A percentile compares a stretch with the other conserved stretches of the same genome.
Evolutionary conservation across 2,329 filamentous ascomycete genomes (phyloP).

Genomic region (Penicillium sp.): DNA sequence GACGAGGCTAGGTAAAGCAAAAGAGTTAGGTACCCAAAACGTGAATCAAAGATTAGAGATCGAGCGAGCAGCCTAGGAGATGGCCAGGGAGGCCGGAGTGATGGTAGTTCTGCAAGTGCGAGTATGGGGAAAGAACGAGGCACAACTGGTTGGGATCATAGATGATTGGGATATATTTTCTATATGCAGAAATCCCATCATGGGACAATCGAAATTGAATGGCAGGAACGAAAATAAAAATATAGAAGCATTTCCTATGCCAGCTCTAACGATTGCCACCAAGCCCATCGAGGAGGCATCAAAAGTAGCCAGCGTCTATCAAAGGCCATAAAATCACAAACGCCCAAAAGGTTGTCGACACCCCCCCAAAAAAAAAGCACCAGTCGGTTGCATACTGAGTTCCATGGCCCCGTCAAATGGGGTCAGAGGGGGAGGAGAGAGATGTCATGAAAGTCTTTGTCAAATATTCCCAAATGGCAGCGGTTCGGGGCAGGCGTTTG

Average conservation of each 20-base stretch:
- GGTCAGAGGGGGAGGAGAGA: constrained; percentile 11
- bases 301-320: constrained; percentile 15
- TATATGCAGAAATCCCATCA: constrained; percentile 22
- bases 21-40: too few species aligned
- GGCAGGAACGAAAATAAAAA: constrained; percentile 11
- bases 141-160: constrained; percentile 7
- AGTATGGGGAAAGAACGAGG: constrained; percentile 6
- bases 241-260: constrained; percentile 12
- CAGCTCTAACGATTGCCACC: constrained; percentile 18
- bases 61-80: too few species aligned
- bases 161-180: constrained; percentile 21
- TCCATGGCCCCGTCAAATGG: constrained; percentile 8
- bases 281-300: constrained; percentile 10
- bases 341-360: constrained; percentile 18
- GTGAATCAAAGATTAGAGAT: neutral
- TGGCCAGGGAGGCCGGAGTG: too few species aligned
- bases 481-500: constrained; percentile 9
- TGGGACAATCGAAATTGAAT: constrained; percentile 19
- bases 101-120: neutral
- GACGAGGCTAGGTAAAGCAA: neutral
- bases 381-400: constrained; percentile 11
- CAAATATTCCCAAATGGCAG: constrained; percentile 9
- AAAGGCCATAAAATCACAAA: constrained; percentile 20
- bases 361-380: constrained; percentile 17
- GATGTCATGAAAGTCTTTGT: constrained; percentile 18